Percentiles rank a stretch among this genome's conserved stretches.
phyloP scores from a whole-genome alignment of 148 eudicot genomes.

The Chenopodium berlandieri region DNA sequence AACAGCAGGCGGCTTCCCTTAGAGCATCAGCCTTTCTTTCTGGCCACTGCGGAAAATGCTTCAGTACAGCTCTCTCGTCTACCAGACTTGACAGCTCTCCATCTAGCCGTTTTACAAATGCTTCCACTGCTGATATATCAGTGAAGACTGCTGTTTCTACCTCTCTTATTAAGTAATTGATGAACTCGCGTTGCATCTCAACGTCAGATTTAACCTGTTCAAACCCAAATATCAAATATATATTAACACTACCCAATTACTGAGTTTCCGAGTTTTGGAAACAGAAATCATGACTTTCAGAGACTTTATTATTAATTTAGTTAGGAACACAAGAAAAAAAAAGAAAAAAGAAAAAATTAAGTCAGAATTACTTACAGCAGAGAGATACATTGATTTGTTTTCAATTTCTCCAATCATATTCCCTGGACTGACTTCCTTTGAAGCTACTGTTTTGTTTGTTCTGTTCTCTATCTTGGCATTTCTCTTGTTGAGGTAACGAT shows the following conservation, averaged over 20 bases:
- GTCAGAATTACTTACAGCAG: constrained; percentile 56
- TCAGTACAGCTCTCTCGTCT: constrained; percentile 86
- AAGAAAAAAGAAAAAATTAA: background rate
- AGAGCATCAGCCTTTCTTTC: constrained; percentile 80
- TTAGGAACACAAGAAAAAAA: no score
- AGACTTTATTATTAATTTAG: no score
- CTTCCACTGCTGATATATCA: constrained; percentile 60
- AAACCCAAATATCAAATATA: background rate
- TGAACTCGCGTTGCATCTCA: constrained; percentile 60
- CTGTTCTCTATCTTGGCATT: constrained; percentile 47
- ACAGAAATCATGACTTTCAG: no score
- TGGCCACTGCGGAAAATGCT: constrained; percentile 85
- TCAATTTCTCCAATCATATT: constrained; percentile 95
- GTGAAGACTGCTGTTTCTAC: constrained; percentile 56
- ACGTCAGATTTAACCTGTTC: constrained; percentile 74
- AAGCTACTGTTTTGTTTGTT: constrained; percentile 12
- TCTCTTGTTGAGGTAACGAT: constrained; percentile 61
- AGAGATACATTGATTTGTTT: constrained; percentile 67
- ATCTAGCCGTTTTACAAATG: constrained; percentile 78
- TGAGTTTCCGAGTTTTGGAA: no score
- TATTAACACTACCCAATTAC: background rate
- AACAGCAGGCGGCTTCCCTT: constrained; percentile 75
- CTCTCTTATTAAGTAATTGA: constrained; percentile 43
- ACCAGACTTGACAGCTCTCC: constrained; percentile 68
- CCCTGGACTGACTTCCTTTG: constrained; percentile 34